Conservation (phyloP, 257 asterid species). For the Gynochthodes officinalis region DNA sequence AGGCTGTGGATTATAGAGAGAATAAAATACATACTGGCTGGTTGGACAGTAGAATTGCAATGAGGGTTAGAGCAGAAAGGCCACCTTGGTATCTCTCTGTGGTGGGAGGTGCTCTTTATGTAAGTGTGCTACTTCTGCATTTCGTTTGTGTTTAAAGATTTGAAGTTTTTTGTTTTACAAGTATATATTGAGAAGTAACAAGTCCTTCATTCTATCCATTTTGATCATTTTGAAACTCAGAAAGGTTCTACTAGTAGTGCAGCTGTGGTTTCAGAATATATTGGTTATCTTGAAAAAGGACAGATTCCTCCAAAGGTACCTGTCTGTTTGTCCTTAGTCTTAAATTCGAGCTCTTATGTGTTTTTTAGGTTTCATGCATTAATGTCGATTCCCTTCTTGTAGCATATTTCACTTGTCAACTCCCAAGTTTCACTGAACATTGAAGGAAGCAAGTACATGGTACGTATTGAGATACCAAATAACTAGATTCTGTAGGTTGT, state of each 20-base stretch:
- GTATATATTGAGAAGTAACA: background rate
- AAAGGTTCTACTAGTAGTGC: slow-evolving; percentile 99
- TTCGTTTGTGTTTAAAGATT: slow-evolving; percentile 14
- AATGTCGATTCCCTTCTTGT: slow-evolving; percentile 39
- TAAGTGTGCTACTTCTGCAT: slow-evolving; percentile 30
- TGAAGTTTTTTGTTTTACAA: slow-evolving; percentile 12
- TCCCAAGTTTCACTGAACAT: slow-evolving; percentile 94
- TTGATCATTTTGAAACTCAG: slow-evolving; percentile 46
- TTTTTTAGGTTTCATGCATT: slow-evolving; percentile 20
- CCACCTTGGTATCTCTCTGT: slow-evolving; percentile 99
- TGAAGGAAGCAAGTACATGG: slow-evolving; percentile 99
- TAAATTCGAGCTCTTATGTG: slow-evolving; percentile 20
- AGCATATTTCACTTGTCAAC: slow-evolving; percentile 95
- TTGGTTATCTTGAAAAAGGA: slow-evolving; percentile 99
- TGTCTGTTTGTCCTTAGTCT: background rate
- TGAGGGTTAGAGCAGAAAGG: slow-evolving; percentile 99
- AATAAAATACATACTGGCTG: slow-evolving; percentile 99
- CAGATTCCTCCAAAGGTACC: slow-evolving; percentile 99
- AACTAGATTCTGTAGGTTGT: background rate
- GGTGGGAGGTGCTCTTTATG: slow-evolving; percentile 98
- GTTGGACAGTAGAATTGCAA: slow-evolving; percentile 99
- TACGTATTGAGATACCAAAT: slow-evolving; percentile 33
- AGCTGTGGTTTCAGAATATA: slow-evolving; percentile 89
- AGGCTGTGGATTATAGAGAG: slow-evolving; percentile 94
- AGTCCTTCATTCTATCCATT: slow-evolving; percentile 14